A percentile compares a stretch with the other conserved stretches of the same genome.
Conservation (phyloP, 208 protist genomes). For the Paratrypanosoma confusum region DNA sequence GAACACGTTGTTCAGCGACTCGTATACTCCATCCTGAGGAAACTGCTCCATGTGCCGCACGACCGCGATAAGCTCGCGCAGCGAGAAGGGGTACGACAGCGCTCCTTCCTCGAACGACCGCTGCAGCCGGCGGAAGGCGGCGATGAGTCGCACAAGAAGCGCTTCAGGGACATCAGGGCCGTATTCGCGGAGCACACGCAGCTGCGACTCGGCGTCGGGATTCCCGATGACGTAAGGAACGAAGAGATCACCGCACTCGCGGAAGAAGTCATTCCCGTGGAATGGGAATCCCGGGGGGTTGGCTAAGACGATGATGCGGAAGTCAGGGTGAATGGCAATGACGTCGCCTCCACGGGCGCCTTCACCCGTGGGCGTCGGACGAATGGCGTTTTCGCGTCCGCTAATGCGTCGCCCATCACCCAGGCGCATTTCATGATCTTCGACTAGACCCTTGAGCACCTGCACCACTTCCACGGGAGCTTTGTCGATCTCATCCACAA, state of each 20-base stretch:
- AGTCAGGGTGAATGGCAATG: constrained; percentile 64
- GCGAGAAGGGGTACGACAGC: constrained; percentile 84
- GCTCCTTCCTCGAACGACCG: constrained; percentile 69
- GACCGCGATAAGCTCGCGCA: constrained; percentile 91
- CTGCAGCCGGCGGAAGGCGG: constrained; percentile 70
- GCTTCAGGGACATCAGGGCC: constrained; percentile 43
- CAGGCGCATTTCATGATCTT: constrained; percentile 79
- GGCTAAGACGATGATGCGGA: constrained; percentile 76
- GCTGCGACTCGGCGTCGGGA: constrained; percentile 72
- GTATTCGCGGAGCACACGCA: constrained; percentile 63
- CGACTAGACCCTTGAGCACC: constrained; percentile 81
- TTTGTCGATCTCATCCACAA: constrained; percentile 96
- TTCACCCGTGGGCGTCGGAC: neutral
- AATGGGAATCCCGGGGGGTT: constrained; percentile 92
- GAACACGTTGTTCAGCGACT: constrained; percentile 76
- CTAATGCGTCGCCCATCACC: constrained; percentile 66
- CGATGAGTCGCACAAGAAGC: constrained; percentile 45
- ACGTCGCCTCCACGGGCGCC: constrained; percentile 1
- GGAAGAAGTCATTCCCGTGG: constrained; percentile 92
- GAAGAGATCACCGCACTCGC: constrained; percentile 88
- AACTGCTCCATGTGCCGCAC: constrained; percentile 86
- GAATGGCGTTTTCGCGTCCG: constrained; percentile 8
- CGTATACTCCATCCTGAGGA: constrained; percentile 78
- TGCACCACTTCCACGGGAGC: constrained; percentile 87
- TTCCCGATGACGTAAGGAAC: constrained; percentile 87